A percentile compares a stretch with the other conserved stretches of the same genome.
These are phyloP conservation scores for Entelexis paramagnoliae DNA, from an alignment of 1,139 yeast species.

Conservation along the genomic window DNA sequence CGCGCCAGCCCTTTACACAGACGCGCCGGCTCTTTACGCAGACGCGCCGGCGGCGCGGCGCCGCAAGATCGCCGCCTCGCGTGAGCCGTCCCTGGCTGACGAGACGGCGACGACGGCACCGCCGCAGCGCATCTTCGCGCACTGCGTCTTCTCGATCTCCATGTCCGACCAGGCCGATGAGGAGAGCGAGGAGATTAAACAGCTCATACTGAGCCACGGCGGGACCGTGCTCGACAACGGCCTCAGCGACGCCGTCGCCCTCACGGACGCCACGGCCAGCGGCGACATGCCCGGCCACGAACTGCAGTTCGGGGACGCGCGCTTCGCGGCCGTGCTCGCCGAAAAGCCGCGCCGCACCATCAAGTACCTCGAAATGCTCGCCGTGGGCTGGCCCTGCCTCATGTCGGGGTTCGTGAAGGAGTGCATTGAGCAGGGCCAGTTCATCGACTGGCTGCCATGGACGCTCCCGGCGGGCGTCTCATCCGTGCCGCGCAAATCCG, in stretches of 20 bases:
- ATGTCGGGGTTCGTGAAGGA: constrained; percentile 53
- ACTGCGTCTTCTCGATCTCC: constrained; percentile 18
- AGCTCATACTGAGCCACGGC: constrained; percentile 13
- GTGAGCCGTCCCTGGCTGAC: no score
- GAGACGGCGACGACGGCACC: neutral
- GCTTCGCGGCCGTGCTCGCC: constrained; percentile 21
- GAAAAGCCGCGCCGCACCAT: constrained; percentile 20
- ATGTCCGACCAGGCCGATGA: constrained; percentile 1
- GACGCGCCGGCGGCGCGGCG: neutral
- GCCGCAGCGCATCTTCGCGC: constrained; percentile 5
- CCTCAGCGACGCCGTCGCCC: constrained; percentile 12
- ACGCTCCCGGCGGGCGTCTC: constrained; percentile 63
- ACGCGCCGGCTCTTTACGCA: no score
- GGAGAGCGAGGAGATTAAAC: neutral
- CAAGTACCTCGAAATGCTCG: constrained; percentile 63
- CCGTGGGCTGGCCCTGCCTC: constrained; percentile 81
- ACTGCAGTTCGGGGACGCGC: constrained; percentile 7
- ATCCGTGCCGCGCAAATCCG: constrained; percentile 25
- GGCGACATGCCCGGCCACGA: constrained; percentile 12
- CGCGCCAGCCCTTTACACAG: no score
- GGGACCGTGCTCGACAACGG: constrained; percentile 18
- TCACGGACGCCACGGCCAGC: constrained; percentile 4
- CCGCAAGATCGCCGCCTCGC: neutral
- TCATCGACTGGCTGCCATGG: constrained; percentile 43
- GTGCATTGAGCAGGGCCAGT: constrained; percentile 34